Percentiles rank a stretch among this genome's conserved stretches.
Evolutionary conservation across 2,329 filamentous ascomycete genomes (phyloP).

Genomic region (Calonectria multiphialidica): DNA sequence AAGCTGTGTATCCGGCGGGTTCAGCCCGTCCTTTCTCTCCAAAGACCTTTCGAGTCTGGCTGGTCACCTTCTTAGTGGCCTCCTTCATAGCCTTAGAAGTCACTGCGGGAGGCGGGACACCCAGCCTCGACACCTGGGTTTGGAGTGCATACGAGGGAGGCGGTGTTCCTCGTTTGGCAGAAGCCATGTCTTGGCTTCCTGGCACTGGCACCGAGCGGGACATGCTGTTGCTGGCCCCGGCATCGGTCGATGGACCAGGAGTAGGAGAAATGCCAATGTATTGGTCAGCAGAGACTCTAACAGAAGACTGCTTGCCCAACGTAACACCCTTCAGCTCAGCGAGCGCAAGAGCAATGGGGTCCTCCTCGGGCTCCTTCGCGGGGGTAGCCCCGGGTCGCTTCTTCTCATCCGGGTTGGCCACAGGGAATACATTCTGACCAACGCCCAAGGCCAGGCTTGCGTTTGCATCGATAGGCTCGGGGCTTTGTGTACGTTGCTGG

Average conservation of each 20-base stretch:
- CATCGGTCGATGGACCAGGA: constrained; percentile 71
- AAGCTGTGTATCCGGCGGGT: constrained; percentile 40
- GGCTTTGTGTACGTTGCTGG: constrained; percentile 69
- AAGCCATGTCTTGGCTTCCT: constrained; percentile 57
- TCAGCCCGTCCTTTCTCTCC: constrained; percentile 54
- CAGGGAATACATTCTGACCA: constrained; percentile 95
- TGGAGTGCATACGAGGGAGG: constrained; percentile 86
- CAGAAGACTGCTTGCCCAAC: constrained; percentile 80
- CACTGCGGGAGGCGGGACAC: constrained; percentile 90
- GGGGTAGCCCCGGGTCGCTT: constrained; percentile 44
- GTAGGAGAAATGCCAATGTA: constrained; percentile 93
- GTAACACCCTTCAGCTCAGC: constrained; percentile 90
- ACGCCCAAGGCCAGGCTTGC: constrained; percentile 94
- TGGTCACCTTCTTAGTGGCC: constrained; percentile 88
- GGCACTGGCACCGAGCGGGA: constrained; percentile 71
- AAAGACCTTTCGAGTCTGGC: constrained; percentile 87
- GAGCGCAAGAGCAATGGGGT: constrained; percentile 92
- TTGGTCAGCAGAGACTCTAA: constrained; percentile 92
- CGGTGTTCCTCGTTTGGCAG: constrained; percentile 78
- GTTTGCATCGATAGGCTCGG: constrained; percentile 90
- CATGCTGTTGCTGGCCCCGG: constrained; percentile 37
- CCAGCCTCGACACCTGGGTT: constrained; percentile 78
- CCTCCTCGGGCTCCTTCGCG: constrained; percentile 69
- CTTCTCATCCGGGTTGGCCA: constrained; percentile 80
- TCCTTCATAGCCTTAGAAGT: constrained; percentile 97